Evolutionary conservation across 2,329 filamentous ascomycete species (phyloP).

Genomic region (Venturiaceae sp.): DNA sequence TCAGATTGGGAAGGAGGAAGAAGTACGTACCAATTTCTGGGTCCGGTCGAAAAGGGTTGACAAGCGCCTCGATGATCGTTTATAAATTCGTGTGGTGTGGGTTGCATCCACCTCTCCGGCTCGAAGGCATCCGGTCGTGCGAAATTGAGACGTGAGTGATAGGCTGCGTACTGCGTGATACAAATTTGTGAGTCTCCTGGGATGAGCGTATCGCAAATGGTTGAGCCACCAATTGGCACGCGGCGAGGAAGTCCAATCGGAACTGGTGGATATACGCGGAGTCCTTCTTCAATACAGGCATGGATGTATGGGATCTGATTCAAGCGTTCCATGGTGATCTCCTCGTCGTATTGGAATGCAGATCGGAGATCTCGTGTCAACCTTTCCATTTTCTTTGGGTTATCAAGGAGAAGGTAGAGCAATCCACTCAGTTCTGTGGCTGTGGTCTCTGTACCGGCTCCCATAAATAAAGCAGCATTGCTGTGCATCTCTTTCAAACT

Average conservation of each 20-base stretch:
- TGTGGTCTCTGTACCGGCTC: conserved; percentile 36
- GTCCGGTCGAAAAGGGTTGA: conserved; percentile 22
- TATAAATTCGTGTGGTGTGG: conserved; percentile 4
- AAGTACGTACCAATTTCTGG: conserved; percentile 15
- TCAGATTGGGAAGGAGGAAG: not conserved
- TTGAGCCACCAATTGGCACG: conserved; percentile 23
- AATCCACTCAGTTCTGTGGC: conserved; percentile 30
- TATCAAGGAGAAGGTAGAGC: conserved; percentile 24
- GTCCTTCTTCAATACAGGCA: conserved; percentile 34
- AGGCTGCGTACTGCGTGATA: not conserved
- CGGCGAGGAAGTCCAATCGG: conserved; percentile 29
- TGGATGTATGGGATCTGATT: conserved; percentile 27
- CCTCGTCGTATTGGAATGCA: not conserved
- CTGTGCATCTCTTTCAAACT: conserved; percentile 26
- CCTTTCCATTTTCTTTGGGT: conserved; percentile 17
- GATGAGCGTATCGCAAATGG: conserved; percentile 26
- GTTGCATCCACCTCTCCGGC: conserved; percentile 23
- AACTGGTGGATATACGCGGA: conserved; percentile 37
- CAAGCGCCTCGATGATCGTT: conserved; percentile 14
- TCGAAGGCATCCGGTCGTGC: conserved; percentile 21
- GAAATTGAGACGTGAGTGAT: conserved; percentile 21
- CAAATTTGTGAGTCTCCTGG: conserved; percentile 13
- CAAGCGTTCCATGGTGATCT: conserved; percentile 1
- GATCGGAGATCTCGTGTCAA: conserved; percentile 20
- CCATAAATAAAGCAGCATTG: conserved; percentile 27